phyloP scores from a whole-genome alignment of 352 stramenopile genomes.

The Hyaloperonospora brassicae region DNA sequence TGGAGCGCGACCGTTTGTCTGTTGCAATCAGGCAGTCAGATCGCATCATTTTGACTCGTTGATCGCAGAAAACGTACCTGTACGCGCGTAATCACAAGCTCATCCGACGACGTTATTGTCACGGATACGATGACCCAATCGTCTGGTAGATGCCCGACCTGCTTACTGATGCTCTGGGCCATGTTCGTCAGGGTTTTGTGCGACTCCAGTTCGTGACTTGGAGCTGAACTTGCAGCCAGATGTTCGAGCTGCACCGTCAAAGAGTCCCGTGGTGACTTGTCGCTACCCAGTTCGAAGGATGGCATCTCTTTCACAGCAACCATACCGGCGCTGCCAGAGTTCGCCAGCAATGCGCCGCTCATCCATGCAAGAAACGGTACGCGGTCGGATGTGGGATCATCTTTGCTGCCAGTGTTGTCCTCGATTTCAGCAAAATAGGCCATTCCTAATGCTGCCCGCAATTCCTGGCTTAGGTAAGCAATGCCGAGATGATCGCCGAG shows the following conservation, averaged over 20 bases:
- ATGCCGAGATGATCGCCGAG: conserved; percentile 39
- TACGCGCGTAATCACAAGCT: conserved; percentile 42
- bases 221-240: conserved; percentile 7
- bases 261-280: conserved; percentile 13
- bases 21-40: conserved; percentile 9
- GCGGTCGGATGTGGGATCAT: conserved; percentile 4
- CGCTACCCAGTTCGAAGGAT: conserved; percentile 1
- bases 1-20: conserved; percentile 38
- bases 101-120: conserved; percentile 30
- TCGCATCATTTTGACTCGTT: background rate
- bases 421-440: conserved; percentile 41
- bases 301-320: conserved; percentile 1
- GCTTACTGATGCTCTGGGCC: conserved; percentile 10
- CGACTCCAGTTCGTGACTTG: conserved; percentile 1
- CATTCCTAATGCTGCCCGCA: conserved; percentile 37
- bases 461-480: conserved; percentile 34
- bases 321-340: conserved; percentile 19
- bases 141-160: conserved; percentile 28
- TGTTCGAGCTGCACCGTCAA: conserved; percentile 18
- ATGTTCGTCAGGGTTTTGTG: conserved; percentile 17
- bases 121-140: conserved; percentile 42
- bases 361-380: conserved; percentile 30
- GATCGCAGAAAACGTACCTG: conserved; percentile 18
- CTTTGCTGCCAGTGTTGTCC: background rate
- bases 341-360: conserved; percentile 33